phyloP scores from a whole-genome alignment of 2,329 filamentous ascomycete species.

The Cryphonectria naterciae region DNA sequence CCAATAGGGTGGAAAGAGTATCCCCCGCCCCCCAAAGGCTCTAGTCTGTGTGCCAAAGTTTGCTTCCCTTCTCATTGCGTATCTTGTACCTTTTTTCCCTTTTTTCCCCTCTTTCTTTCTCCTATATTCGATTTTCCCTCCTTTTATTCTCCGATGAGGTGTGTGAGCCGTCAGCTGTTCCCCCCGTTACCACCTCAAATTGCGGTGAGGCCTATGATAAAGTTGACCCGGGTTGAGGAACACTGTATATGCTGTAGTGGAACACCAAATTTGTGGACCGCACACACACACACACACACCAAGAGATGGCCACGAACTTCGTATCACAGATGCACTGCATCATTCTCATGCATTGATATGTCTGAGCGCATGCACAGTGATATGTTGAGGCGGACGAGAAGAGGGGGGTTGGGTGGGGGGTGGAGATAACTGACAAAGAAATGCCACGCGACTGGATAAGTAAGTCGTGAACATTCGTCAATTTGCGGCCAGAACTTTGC shows the following conservation, averaged over 20 bases:
- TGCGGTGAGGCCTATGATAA: neutral
- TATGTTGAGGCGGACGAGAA: conserved; percentile 6
- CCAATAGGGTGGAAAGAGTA: neutral
- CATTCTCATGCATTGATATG: conserved; percentile 4
- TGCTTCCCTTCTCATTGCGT: neutral
- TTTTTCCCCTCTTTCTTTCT: neutral
- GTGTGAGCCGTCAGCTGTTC: conserved; percentile 1
- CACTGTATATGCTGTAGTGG: neutral
- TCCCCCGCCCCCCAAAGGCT: neutral
- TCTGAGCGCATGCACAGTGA: conserved; percentile 10
- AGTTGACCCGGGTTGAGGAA: neutral
- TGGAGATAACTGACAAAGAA: conserved; percentile 25
- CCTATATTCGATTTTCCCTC: neutral
- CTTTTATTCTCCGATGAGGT: neutral
- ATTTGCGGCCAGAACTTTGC: conserved; percentile 17
- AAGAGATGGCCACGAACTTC: neutral
- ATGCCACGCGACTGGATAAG: conserved; percentile 25
- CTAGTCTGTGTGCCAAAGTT: conserved; percentile 4
- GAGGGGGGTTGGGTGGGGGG: conserved; percentile 3
- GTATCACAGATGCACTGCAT: conserved; percentile 9
- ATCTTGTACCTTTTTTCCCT: neutral
- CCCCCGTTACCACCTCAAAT: neutral
- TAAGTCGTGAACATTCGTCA: conserved; percentile 16
- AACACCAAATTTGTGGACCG: neutral
- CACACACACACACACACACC: neutral